Evolutionary conservation across 805 yeast genomes (phyloP).

Genomic region (Blastobotrys mokoenaii): DNA sequence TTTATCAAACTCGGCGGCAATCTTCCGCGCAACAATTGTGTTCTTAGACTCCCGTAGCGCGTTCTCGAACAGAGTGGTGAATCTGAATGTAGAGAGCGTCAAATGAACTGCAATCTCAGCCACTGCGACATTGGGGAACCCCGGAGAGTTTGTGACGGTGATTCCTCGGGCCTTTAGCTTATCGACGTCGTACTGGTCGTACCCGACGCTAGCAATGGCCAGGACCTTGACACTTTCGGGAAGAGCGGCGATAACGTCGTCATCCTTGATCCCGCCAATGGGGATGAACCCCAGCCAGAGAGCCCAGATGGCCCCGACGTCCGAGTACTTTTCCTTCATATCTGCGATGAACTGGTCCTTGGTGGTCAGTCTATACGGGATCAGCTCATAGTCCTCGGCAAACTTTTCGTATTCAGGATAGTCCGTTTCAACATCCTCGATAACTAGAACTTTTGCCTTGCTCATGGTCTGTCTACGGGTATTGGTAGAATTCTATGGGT

Average conservation of each 20-base stretch:
- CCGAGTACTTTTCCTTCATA: slow-evolving; percentile 31
- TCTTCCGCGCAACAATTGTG: slow-evolving; percentile 40
- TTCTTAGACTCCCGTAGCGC: slow-evolving; percentile 33
- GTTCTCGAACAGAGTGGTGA: slow-evolving; percentile 40
- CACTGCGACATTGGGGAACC: slow-evolving; percentile 51
- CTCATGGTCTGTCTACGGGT: too few species aligned
- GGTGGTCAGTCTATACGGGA: slow-evolving; percentile 9
- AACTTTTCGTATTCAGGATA: slow-evolving; percentile 2
- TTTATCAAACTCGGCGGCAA: slow-evolving; percentile 10
- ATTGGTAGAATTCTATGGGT: too few species aligned
- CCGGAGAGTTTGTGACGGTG: slow-evolving; percentile 47
- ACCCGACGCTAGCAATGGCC: slow-evolving; percentile 54
- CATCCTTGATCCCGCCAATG: slow-evolving; percentile 16
- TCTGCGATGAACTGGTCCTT: slow-evolving; percentile 34
- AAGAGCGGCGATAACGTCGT: slow-evolving; percentile 33
- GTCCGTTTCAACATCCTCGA: slow-evolving; percentile 5
- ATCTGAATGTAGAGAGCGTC: slow-evolving; percentile 52
- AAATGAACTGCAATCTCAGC: slow-evolving; percentile 62
- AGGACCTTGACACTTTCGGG: slow-evolving; percentile 43
- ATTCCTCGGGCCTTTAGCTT: slow-evolving; percentile 38
- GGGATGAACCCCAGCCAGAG: slow-evolving; percentile 42
- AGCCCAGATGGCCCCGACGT: slow-evolving; percentile 46
- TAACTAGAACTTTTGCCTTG: slow-evolving; percentile 7
- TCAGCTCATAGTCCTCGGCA: slow-evolving; percentile 5
- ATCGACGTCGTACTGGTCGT: slow-evolving; percentile 42